phyloP scores from a whole-genome alignment of 805 yeast species.

The Priceomyces melissophilus region DNA sequence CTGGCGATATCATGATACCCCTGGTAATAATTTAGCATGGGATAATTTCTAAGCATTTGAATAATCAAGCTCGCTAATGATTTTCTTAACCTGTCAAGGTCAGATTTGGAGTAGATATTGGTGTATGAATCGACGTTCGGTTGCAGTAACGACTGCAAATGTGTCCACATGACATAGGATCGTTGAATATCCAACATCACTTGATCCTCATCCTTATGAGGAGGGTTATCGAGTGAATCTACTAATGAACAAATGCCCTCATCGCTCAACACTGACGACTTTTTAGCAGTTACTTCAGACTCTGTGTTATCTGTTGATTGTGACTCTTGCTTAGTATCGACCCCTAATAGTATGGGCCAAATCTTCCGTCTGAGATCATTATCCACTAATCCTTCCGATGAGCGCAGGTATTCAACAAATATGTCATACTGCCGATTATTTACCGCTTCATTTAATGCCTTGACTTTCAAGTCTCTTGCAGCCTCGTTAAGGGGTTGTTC shows the following conservation, averaged over 20 bases:
- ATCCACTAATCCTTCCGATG: slow-evolving; percentile 47
- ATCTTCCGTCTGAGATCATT: slow-evolving; percentile 37
- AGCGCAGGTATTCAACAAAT: slow-evolving; percentile 33
- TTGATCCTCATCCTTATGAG: slow-evolving; percentile 75
- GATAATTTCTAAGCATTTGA: slow-evolving; percentile 56
- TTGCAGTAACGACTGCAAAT: slow-evolving; percentile 21
- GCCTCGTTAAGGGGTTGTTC: slow-evolving; percentile 41
- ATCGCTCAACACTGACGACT: slow-evolving; percentile 5
- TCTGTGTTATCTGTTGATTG: neutral
- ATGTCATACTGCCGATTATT: slow-evolving; percentile 21
- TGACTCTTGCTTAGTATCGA: slow-evolving; percentile 6
- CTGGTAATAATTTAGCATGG: slow-evolving; percentile 74
- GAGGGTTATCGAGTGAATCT: slow-evolving; percentile 28
- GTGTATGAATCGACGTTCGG: slow-evolving; percentile 25
- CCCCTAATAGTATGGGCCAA: slow-evolving; percentile 52
- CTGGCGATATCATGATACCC: slow-evolving; percentile 89
- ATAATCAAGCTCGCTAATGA: slow-evolving; percentile 45
- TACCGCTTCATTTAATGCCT: slow-evolving; percentile 37
- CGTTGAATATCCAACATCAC: slow-evolving; percentile 75
- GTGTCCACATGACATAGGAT: slow-evolving; percentile 49
- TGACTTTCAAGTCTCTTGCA: slow-evolving; percentile 32
- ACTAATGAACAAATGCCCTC: slow-evolving; percentile 12
- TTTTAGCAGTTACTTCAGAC: slow-evolving; percentile 3
- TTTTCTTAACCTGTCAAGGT: slow-evolving; percentile 33
- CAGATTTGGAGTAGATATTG: slow-evolving; percentile 28